Percentiles rank a stretch among this genome's conserved stretches.
These are phyloP conservation scores for Podospora pseudocomata DNA, from an alignment of 495 filamentous ascomycete species.

Conservation along the genomic window DNA sequence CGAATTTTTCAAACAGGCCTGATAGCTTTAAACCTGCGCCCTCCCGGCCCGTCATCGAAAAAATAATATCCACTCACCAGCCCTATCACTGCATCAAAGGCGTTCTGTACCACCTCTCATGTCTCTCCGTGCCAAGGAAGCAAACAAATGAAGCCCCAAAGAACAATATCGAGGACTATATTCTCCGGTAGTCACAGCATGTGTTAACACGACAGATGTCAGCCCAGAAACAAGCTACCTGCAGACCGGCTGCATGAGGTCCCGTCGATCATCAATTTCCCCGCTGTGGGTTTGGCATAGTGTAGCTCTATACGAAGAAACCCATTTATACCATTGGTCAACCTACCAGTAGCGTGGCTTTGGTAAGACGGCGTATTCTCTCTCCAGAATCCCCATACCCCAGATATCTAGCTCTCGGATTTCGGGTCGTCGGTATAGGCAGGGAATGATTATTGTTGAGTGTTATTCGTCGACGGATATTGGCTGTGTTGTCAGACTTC, in stretches of 20 bases:
- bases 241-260: background rate
- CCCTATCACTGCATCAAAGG: slow-evolving; percentile 5
- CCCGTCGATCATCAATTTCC: background rate
- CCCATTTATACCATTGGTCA: background rate
- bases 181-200: background rate
- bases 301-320: background rate
- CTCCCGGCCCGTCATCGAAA: background rate
- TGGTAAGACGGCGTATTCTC: background rate
- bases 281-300: background rate
- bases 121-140: background rate
- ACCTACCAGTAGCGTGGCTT: background rate
- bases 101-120: background rate
- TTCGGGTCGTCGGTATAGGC: background rate
- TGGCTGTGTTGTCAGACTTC: background rate
- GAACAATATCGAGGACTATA: background rate
- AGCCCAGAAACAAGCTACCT: background rate
- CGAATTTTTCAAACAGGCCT: background rate
- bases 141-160: background rate
- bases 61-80: slow-evolving; percentile 8
- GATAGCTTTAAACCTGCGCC: background rate
- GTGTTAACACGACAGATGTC: background rate
- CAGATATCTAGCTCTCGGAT: background rate
- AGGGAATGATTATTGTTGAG: background rate
- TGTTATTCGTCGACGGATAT: background rate
- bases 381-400: background rate